Base-by-base conservation (phyloP, 164 flowering plant species). In the Berberis thunbergii region DNA sequence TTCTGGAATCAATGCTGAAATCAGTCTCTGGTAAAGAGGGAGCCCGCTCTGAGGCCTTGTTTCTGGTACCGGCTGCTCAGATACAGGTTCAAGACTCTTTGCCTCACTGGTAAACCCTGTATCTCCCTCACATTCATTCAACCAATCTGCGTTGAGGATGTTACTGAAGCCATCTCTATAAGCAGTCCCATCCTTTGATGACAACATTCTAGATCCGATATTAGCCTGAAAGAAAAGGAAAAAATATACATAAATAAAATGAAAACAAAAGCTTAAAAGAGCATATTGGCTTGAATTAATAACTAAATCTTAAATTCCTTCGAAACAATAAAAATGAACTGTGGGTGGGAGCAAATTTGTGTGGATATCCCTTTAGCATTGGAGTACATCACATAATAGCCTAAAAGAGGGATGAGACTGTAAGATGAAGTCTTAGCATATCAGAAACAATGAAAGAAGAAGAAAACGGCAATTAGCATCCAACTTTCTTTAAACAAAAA, bases 1-100 rank as follows among this genome's bases (percentile, higher is more conserved):
- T 66, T 83, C 93, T 64, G 86, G 62, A 73, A 92, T 79, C 63
- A 86, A 59, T 64, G 98, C 95, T 11, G 96, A 81, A 57, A 87
- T 38, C 57, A 89, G 75, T 66, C 86, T 86, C 72, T 84, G 85
- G 65, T 67, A 89, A 45, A 89, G 80, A 38, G 96, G 77, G 59
- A 79, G 69, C 49, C 46, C 72, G 60, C 55, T 60, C 50, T 63
- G 68, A 53, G 46, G 73, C 55, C 59, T 60, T 41, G 55, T 46
- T 53, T 68, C 75, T 6, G 68, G 62, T 54, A 59, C 41, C 26
- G 72, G 60, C 49, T 76, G 77, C 60, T 83, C 83, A 7, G 73
- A 41, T 54, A 57, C 61, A 46, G 61, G 49, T 54, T 73, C 81
- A 52, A 40, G 59, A 60, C 54, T 50, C 61, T 63, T 65, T 64